Evolutionary conservation across 768 basidiomycete species (phyloP).

Genomic region (Rhodotorula babjevae): DNA sequence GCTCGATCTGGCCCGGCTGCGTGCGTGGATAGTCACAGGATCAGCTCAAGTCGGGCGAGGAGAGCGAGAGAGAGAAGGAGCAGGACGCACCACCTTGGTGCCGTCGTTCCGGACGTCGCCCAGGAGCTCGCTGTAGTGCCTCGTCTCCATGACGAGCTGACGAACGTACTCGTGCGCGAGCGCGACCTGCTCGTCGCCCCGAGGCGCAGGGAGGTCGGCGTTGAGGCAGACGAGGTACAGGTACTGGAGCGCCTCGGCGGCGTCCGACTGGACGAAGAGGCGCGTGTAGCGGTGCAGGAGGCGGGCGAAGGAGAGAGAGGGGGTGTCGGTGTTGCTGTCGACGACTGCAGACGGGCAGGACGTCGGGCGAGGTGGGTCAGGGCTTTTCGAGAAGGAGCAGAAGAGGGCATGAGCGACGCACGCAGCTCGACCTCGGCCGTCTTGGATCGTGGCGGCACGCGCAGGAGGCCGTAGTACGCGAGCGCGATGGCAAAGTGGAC

Average conservation of each 20-base stretch:
- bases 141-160: constrained; percentile 50
- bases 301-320: constrained; percentile 56
- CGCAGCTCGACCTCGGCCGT: constrained; percentile 77
- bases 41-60: neutral
- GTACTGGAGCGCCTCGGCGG: constrained; percentile 89
- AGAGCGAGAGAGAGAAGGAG: neutral
- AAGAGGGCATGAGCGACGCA: constrained; percentile 43
- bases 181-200: constrained; percentile 58
- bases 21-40: neutral
- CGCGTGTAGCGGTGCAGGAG: constrained; percentile 88
- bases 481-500: constrained; percentile 89
- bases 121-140: constrained; percentile 79
- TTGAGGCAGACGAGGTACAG: constrained; percentile 78
- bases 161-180: constrained; percentile 50
- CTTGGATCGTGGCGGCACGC: constrained; percentile 74
- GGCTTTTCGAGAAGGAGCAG: neutral
- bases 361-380: neutral
- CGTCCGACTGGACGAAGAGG: constrained; percentile 86
- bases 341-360: constrained; percentile 49
- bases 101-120: constrained; percentile 89
- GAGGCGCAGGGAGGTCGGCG: constrained; percentile 58
- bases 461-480: constrained; percentile 84
- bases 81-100: constrained; percentile 66
- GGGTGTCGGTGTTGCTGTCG: constrained; percentile 54
- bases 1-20: constrained; percentile 82